Conservation (phyloP, 2,329 filamentous ascomycete species). For the Aspergillus sp. region DNA sequence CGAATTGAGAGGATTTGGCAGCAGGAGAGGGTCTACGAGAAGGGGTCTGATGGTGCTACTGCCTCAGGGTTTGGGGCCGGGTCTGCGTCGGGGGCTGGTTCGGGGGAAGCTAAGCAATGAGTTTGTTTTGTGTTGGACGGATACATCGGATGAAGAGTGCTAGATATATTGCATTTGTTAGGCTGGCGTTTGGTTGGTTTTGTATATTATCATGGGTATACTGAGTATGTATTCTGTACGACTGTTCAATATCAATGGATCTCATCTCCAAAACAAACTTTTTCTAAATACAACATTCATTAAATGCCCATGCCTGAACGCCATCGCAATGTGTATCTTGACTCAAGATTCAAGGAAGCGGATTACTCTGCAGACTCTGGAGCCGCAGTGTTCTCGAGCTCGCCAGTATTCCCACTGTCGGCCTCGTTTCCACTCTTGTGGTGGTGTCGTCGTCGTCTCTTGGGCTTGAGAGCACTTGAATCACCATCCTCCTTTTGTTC, state of each 20-base stretch:
- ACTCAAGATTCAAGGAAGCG: constrained; percentile 5
- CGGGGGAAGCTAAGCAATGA: not conserved
- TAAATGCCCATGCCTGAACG: constrained; percentile 16
- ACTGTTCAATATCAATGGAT: not conserved
- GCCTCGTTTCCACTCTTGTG: constrained; percentile 20
- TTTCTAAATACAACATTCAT: no score
- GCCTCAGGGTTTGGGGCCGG: no score
- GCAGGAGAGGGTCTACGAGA: constrained; percentile 41
- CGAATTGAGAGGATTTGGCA: constrained; percentile 70
- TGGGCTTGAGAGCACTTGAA: constrained; percentile 21
- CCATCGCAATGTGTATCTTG: constrained; percentile 15
- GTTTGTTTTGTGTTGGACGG: not conserved
- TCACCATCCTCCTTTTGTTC: constrained; percentile 15
- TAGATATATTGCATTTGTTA: not conserved
- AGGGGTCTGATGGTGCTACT: not conserved
- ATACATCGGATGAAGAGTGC: no score
- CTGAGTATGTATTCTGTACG: no score
- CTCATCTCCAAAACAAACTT: not conserved
- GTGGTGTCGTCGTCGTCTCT: constrained; percentile 26
- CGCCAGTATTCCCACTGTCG: constrained; percentile 10
- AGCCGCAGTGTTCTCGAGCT: constrained; percentile 6
- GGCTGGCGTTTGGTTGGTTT: not conserved
- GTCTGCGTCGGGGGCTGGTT: no score
- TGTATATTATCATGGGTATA: constrained; percentile 1
- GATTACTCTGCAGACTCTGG: not conserved